Evolutionary conservation across 2,329 filamentous ascomycete genomes (phyloP).

Genomic region (Alternaria sp.): DNA sequence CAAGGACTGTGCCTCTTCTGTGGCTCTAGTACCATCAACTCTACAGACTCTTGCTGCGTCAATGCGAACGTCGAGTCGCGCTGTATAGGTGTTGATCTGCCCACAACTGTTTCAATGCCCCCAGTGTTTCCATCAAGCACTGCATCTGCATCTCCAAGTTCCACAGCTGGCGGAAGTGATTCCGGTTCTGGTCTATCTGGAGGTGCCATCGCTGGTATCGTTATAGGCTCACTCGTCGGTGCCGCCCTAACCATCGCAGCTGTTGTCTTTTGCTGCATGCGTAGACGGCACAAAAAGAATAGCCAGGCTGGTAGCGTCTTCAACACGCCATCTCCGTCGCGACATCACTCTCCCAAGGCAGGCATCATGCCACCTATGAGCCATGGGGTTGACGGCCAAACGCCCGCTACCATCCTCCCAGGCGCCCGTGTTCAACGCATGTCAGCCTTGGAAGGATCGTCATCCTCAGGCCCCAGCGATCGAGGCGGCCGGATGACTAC

Average conservation of each 20-base stretch:
- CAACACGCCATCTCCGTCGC: slow-evolving; percentile 83
- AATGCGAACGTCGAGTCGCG: slow-evolving; percentile 76
- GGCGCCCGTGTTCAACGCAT: slow-evolving; percentile 93
- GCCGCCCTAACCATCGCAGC: slow-evolving; percentile 73
- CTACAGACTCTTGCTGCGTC: slow-evolving; percentile 94
- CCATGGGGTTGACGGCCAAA: slow-evolving; percentile 52
- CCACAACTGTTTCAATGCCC: slow-evolving; percentile 70
- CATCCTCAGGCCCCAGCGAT: slow-evolving; percentile 58
- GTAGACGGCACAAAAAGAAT: slow-evolving; percentile 62
- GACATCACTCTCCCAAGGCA: slow-evolving; percentile 43
- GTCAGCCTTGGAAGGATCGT: slow-evolving; percentile 85
- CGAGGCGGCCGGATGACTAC: slow-evolving; percentile 36
- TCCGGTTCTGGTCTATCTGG: slow-evolving; percentile 68
- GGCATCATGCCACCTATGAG: slow-evolving; percentile 53
- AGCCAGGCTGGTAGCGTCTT: slow-evolving; percentile 78
- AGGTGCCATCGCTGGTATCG: slow-evolving; percentile 91
- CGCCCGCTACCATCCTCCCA: slow-evolving; percentile 67
- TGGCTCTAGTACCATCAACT: slow-evolving; percentile 80
- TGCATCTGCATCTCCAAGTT: slow-evolving; percentile 60
- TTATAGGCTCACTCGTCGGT: slow-evolving; percentile 79
- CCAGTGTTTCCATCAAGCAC: slow-evolving; percentile 69
- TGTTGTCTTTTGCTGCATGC: slow-evolving; percentile 66
- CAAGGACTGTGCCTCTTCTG: slow-evolving; percentile 88
- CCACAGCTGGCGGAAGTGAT: slow-evolving; percentile 44
- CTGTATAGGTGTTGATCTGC: slow-evolving; percentile 80